Evolutionary conservation across 257 asterid species (phyloP), one percentile per base, ranked within the genome.

Genomic region (Solanum ahanhuiri): DNA sequence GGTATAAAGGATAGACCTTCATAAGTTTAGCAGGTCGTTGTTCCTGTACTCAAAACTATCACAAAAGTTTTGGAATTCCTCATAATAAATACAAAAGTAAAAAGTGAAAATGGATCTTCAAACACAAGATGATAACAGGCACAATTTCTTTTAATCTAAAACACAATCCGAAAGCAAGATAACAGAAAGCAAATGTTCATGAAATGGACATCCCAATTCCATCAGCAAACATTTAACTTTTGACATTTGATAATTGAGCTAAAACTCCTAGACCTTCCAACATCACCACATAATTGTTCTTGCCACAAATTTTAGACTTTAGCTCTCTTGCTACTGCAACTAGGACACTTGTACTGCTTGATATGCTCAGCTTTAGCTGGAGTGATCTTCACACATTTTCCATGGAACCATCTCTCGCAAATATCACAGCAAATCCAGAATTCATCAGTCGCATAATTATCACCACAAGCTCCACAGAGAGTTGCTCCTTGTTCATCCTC

Each of bases 391-490:
- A 81, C 84, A 48, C 84, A 81, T 48, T 81, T 81, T 35, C 84
- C 84, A 81, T 81, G 84, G 84, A 81, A 81, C 84, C 84, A 81
- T 81, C 84, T 81, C 67, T 81, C 84, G 4, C 84, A 81, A 30
- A 81, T 81, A 48, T 81, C 84, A 48, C 84, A 81, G 67, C 67
- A 81, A 30, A 81, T 81, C 84, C 84, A 81, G 84, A 93, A 92
- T 82, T 93, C 96, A 77, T 92, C 96, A 2, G 34, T 81, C 14
- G 88, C 92, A n/a, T 92, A 88, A 79, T 88, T 90, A 66, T 88
- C 92, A 25, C 95, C 94, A 85, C 96, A 93, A 71, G 95, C 91
- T 28, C 96, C 96, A 83, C 96, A 93, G 17, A 88, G 48, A 5
- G 96, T 87, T 20, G 88, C 94, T 31, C 90, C 93, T 85, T 93